Conservation (phyloP, 441 rosid genomes). For the Erodium texanum region DNA sequence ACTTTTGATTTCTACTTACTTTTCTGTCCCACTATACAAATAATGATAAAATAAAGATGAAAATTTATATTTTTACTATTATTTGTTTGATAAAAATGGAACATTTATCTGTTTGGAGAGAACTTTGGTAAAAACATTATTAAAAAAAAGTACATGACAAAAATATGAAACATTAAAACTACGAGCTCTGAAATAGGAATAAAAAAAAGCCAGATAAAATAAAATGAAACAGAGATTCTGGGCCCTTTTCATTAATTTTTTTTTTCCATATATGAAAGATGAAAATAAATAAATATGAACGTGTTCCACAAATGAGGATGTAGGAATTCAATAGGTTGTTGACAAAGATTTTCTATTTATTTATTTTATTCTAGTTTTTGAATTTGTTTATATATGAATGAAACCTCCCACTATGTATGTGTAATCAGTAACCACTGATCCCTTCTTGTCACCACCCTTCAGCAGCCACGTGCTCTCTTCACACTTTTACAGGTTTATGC, state of each 20-base stretch:
- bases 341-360: not conserved
- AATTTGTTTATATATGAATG: not conserved
- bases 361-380: not conserved
- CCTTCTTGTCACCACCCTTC: not conserved
- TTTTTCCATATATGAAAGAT: not conserved
- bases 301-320: not conserved
- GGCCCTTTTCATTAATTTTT: not conserved
- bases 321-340: not conserved
- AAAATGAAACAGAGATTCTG: not conserved
- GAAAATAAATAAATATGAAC: not conserved
- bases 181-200: not conserved
- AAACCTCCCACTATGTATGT: not conserved
- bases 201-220: no score
- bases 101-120: not conserved
- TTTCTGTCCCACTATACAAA: not conserved
- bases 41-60: no score
- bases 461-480: constrained; percentile 5
- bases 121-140: no score
- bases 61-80: no score
- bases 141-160: not conserved
- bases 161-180: not conserved
- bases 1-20: not conserved
- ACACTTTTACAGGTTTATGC: constrained; percentile 2
- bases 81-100: no score
- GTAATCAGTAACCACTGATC: not conserved